phyloP scores from a whole-genome alignment of 148 eudicot species.

The Nepenthes gracilis region DNA sequence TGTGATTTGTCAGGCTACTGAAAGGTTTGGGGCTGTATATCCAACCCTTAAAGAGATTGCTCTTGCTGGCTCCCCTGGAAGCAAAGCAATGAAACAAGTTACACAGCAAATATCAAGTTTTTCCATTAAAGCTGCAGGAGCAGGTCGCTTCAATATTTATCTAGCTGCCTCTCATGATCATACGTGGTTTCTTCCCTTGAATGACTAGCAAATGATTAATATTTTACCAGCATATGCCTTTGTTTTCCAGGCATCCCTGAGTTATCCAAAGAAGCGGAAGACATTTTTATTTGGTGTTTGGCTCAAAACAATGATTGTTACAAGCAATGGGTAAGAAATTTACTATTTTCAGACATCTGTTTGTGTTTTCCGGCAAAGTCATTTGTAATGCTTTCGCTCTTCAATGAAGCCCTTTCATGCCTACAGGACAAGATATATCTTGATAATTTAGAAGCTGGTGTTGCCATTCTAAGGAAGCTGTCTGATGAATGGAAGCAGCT shows the following conservation, averaged over 20 bases:
- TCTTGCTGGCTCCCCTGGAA: slow-evolving; percentile 69
- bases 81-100: slow-evolving; percentile 82
- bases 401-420: slow-evolving; percentile 3
- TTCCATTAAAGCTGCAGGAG: slow-evolving; percentile 59
- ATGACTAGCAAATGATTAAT: neutral
- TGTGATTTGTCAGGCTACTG: slow-evolving; percentile 57
- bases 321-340: slow-evolving; percentile 71
- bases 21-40: slow-evolving; percentile 74
- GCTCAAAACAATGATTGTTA: slow-evolving; percentile 47
- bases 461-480: slow-evolving; percentile 48
- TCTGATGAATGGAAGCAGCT: slow-evolving; percentile 41
- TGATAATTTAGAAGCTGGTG: slow-evolving; percentile 55
- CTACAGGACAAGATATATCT: slow-evolving; percentile 53
- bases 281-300: slow-evolving; percentile 48
- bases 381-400: neutral
- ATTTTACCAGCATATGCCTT: neutral
- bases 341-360: slow-evolving; percentile 1
- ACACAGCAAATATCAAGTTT: slow-evolving; percentile 46
- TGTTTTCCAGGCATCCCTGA: slow-evolving; percentile 42
- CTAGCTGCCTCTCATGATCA: neutral
- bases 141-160: slow-evolving; percentile 29
- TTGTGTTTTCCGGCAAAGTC: neutral
- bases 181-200: neutral
- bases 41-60: slow-evolving; percentile 77
- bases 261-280: slow-evolving; percentile 53